Evolutionary conservation across 2,329 filamentous ascomycete species (phyloP), one percentile per base, ranked within the genome.

Genomic region (Cladosporium sp.): DNA sequence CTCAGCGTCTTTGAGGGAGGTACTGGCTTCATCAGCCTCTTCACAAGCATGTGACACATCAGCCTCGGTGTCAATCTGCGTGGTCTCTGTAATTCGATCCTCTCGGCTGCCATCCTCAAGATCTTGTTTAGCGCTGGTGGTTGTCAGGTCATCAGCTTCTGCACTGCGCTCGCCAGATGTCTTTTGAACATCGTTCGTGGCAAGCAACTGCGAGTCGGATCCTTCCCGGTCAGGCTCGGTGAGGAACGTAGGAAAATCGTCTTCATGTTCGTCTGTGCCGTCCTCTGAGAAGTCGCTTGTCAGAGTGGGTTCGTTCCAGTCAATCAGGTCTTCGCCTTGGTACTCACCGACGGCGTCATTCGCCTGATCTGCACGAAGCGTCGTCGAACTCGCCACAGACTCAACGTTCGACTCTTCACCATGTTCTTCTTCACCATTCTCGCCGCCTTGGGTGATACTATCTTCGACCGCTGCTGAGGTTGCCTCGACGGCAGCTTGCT

Each of bases 341-440:
- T 64, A 66, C 67, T 70, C 62, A 70, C 67, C 68, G 61, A 59
- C 60, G 22, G 51, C 48, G 34, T 61, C 60, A 45, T 65, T 61
- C 51, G 61, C 55, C 20, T 54, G 20, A 57, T 64, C 61, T 25
- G 57, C 62, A 53, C 62, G 62, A 61, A 64, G 56, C 45, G 62
- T 63, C 19, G 56, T 62, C 58, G 65, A 66, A 59, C 61, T 66
- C 54, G 61, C 62, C 58, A 60, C 45, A 42, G 65, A 66, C 20
- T 60, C 60, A 17, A 60, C 54, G 8, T 58, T 37, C n/a, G 57
- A 48, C 28, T 34, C 53, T 34, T 56, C 56, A 32, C 42, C 49
- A 13, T 44, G 37, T 37, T 62, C 57, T n/a, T 55, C 20, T 37
- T 60, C 57, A 17, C 52, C 20, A 32, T 53, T 24, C 28, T 57